Conservation (phyloP, 257 asterid genomes). For the Solanum tarapatanum region DNA sequence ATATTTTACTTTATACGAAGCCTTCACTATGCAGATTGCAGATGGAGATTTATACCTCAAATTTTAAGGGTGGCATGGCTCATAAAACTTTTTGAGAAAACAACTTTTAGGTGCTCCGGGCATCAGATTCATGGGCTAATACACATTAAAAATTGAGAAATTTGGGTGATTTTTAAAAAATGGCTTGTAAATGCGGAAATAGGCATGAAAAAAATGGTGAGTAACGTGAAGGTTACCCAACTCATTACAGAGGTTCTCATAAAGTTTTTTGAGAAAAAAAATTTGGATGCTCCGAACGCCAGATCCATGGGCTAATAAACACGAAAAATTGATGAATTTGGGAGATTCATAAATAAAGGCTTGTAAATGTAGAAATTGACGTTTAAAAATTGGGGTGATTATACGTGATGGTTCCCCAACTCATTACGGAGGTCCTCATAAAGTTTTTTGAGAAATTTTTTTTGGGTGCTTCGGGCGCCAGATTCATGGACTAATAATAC, state of each 20-base stretch:
- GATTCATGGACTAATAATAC: too few relatives aligned
- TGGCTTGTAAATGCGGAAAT: fast-evolving
- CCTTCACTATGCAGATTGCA: neutral
- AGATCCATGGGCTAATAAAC: too few relatives aligned
- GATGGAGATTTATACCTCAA: neutral
- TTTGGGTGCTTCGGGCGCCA: fast-evolving
- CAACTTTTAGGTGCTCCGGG: fast-evolving
- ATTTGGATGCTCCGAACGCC: fast-evolving
- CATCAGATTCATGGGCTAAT: fast-evolving
- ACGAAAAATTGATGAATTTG: too few relatives aligned
- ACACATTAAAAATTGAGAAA: fast-evolving
- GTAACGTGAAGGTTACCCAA: neutral
- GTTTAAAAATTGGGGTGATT: too few relatives aligned
- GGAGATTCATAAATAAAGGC: fast-evolving
- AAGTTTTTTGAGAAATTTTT: too few relatives aligned
- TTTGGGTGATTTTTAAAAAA: neutral
- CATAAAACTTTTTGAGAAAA: neutral
- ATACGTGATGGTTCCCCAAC: too few relatives aligned
- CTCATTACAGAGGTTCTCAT: fast-evolving
- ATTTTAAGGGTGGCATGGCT: neutral
- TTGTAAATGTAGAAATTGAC: too few relatives aligned
- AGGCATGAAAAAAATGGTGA: too few relatives aligned
- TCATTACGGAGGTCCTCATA: too few relatives aligned
- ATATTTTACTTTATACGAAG: neutral
- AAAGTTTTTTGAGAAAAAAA: too few relatives aligned